Evolutionary conservation across 306 rosid genomes (phyloP).

Genomic region (Rosa persica): DNA sequence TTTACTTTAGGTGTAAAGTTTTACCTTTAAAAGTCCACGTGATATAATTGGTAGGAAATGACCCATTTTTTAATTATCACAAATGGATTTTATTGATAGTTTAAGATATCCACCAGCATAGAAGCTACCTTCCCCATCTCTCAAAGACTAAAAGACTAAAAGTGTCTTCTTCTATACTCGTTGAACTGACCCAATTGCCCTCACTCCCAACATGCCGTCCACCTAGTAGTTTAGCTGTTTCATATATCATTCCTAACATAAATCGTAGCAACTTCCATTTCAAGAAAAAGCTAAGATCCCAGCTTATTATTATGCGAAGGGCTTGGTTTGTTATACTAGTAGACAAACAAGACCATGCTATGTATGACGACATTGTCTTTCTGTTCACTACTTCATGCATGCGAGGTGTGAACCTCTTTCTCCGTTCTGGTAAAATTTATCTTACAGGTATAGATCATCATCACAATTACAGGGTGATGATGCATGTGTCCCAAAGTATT

Average conservation of each 20-base stretch:
- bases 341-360: conserved; percentile 15
- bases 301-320: not conserved
- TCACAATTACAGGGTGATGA: not conserved
- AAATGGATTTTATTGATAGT: not conserved
- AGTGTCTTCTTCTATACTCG: not conserved
- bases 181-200: conserved; percentile 8
- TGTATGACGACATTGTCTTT: conserved; percentile 5
- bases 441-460: conserved; percentile 5
- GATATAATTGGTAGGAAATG: not conserved
- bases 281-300: not conserved
- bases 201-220: conserved; percentile 24
- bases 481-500: not conserved
- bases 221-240: conserved; percentile 30
- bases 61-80: not conserved
- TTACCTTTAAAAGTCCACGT: too few relatives aligned
- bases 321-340: conserved; percentile 19
- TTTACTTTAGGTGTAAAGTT: too few relatives aligned
- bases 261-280: not conserved
- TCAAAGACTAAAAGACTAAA: not conserved
- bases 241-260: not conserved
- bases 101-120: not conserved
- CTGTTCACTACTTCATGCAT: not conserved
- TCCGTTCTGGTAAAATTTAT: not conserved
- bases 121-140: conserved; percentile 19
- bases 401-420: not conserved